Percentiles rank a stretch among this genome's conserved stretches.
These are phyloP conservation scores for Pseudocercospora vitis DNA, from an alignment of 2,329 filamentous ascomycete species.

Conservation along the genomic window DNA sequence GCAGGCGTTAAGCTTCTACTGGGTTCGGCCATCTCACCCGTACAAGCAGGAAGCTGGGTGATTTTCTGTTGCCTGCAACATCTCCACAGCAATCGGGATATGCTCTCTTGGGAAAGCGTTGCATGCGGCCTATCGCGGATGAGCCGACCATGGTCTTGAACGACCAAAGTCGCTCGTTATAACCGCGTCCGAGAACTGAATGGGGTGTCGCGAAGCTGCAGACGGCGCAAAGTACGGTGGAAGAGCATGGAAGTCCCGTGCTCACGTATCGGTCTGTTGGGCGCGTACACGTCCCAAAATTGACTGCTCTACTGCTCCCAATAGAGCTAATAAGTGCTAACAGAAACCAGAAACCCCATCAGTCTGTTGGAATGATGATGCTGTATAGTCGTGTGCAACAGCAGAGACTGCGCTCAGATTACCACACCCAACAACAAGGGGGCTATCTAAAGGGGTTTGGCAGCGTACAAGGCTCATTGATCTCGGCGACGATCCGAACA, in stretches of 20 bases:
- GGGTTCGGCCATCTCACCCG: background rate
- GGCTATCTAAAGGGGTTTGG: background rate
- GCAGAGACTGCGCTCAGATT: background rate
- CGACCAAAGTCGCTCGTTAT: too few relatives aligned
- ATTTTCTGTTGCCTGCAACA: background rate
- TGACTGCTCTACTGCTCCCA: too few relatives aligned
- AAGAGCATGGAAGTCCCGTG: too few relatives aligned
- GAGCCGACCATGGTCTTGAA: background rate
- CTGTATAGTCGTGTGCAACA: background rate
- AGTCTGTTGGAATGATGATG: too few relatives aligned
- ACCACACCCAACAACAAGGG: background rate
- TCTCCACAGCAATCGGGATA: background rate
- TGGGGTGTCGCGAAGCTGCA: too few relatives aligned
- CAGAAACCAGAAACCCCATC: too few relatives aligned
- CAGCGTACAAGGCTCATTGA: too few relatives aligned
- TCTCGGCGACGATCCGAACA: background rate
- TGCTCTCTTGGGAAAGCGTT: background rate
- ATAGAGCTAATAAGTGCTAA: too few relatives aligned
- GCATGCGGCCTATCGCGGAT: background rate
- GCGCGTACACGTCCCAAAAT: too few relatives aligned
- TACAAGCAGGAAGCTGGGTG: slow-evolving; percentile 2
- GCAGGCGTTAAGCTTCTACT: background rate
- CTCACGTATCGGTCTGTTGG: too few relatives aligned
- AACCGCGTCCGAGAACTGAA: too few relatives aligned
- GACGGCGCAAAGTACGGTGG: too few relatives aligned